Percentiles rank a stretch among this genome's conserved stretches.
These are phyloP conservation scores for Penicillium sp. DNA, from an alignment of 2,329 filamentous ascomycete genomes.

Conservation along the genomic window DNA sequence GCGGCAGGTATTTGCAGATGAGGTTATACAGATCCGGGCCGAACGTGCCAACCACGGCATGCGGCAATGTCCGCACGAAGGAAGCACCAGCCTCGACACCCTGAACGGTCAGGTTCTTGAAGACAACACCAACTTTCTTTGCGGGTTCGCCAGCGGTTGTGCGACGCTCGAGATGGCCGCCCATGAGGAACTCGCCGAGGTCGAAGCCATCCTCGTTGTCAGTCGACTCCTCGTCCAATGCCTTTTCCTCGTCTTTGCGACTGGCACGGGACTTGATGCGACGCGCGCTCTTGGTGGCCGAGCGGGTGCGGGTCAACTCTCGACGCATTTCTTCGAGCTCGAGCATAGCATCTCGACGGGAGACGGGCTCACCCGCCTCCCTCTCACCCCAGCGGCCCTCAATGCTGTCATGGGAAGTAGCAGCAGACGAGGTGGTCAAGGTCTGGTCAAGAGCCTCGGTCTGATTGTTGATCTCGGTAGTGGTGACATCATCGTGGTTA, in stretches of 20 bases:
- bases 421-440: constrained; percentile 14
- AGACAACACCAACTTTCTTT: constrained; percentile 74
- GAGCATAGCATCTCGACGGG: constrained; percentile 52
- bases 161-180: constrained; percentile 71
- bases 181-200: constrained; percentile 63
- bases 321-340: constrained; percentile 55
- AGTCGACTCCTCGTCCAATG: constrained; percentile 39
- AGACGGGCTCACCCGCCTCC: constrained; percentile 52
- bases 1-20: constrained; percentile 52
- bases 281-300: constrained; percentile 24
- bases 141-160: constrained; percentile 58
- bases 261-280: constrained; percentile 27
- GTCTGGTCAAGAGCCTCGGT: constrained; percentile 7
- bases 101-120: constrained; percentile 69
- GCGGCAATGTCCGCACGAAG: constrained; percentile 67
- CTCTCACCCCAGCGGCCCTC: constrained; percentile 60
- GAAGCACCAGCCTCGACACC: constrained; percentile 62
- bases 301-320: constrained; percentile 47
- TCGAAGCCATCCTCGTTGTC: constrained; percentile 49
- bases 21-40: constrained; percentile 71
- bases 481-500: background rate
- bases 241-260: constrained; percentile 43
- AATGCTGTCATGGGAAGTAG: constrained; percentile 16
- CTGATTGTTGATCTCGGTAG: constrained; percentile 1
- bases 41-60: constrained; percentile 71